These are phyloP conservation scores for Panicum virgatum DNA, from an alignment of 202 grass and related monocot species.

Conservation along the genomic window DNA sequence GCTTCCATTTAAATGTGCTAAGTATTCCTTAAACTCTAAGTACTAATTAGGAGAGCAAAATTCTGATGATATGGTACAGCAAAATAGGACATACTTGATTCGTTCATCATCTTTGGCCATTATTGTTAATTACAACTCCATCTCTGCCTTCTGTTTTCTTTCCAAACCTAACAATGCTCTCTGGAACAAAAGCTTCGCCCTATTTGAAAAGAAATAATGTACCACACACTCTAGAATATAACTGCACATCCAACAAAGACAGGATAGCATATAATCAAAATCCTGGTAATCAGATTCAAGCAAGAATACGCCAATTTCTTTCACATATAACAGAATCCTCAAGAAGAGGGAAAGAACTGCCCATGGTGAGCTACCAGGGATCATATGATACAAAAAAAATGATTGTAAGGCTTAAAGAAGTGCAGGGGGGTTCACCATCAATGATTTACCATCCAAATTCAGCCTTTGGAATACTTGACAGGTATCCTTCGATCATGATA, in stretches of 20 bases:
- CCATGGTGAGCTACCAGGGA: not conserved
- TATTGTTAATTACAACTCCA: constrained; percentile 61
- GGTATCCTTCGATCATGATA: not conserved
- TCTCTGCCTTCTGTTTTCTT: constrained; percentile 64
- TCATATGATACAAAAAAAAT: too few relatives aligned
- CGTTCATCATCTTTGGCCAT: constrained; percentile 65
- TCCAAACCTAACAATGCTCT: constrained; percentile 79
- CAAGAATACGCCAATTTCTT: not conserved
- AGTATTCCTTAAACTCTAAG: not conserved
- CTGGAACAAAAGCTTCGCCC: constrained; percentile 93
- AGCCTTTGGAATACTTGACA: not conserved
- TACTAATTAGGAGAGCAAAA: not conserved
- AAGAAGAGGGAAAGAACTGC: not conserved
- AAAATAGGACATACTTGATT: constrained; percentile 70
- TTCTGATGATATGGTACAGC: not conserved
- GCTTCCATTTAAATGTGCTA: not conserved
- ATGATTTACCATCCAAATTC: not conserved
- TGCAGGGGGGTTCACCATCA: not conserved
- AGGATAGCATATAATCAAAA: not conserved
- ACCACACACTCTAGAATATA: not conserved
- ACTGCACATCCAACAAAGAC: not conserved
- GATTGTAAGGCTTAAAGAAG: too few relatives aligned
- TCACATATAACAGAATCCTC: not conserved
- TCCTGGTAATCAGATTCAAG: not conserved
- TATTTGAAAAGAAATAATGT: constrained; percentile 44